Base-by-base conservation (phyloP, 164 flowering plant species). In the Magnolia kwangsiensis region DNA sequence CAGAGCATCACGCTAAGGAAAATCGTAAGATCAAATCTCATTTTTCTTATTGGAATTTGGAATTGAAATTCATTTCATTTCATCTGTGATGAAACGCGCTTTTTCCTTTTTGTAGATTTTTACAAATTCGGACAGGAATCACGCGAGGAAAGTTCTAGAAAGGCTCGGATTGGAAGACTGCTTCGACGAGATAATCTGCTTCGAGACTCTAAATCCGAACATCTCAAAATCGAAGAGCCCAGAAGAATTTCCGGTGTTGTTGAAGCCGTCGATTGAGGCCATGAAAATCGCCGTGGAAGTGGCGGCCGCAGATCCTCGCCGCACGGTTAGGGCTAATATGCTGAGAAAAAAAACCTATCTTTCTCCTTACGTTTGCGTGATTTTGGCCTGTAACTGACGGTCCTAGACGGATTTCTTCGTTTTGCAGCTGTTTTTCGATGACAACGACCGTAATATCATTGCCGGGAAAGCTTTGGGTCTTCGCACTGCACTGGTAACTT, bases 131-230 rank as follows among this genome's bases (percentile, higher is more conserved):
- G 98, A 95, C 72, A 73, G 83, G 67, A 82, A 63, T 11, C 98
- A 95, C 73, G 96, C 98, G 21, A 76, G 70, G 1, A 89, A 84
- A 80, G 89, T 73, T 55, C 76, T 95, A 51, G 80, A 84, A 37
- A 87, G 91, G 31, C 82, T 95, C n/a, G 95, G 91, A 71, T 50
- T 95, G 24, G 81, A 76, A 18, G 96, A 89, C 37, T 95, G 98
- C 75, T 93, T 93, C 79, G 97, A 93, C 8, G 85, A 89, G 31
- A 87, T 93, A 73, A 90, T 95, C 37, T 93, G 96, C 77, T 95
- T 95, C 83, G 98, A 95, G 82, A 91, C 98, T 0, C 82, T 95
- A 76, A 95, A 95, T 51, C 98, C 96, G 4, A 84, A 91, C 71
- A 81, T 93, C 3, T 71, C 87, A 0, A 89, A 76, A 59, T 83